Evolutionary conservation across 164 flowering plant species (phyloP).

Genomic region (Magnolia kwangsiensis): DNA sequence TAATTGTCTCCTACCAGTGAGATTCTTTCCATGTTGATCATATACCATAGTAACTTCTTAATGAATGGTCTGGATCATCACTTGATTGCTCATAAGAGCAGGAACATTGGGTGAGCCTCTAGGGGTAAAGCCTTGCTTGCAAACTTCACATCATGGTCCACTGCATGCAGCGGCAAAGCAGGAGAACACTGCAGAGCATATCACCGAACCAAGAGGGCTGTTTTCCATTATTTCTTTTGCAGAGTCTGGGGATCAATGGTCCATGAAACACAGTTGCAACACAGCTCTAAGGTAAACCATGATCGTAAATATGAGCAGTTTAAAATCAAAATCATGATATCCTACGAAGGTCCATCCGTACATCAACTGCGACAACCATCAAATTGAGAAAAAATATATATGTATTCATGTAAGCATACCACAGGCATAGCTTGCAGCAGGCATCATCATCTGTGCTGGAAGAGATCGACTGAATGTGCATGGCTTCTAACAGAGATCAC

Average conservation of each 20-base stretch:
- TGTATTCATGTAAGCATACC: not conserved
- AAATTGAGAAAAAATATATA: not conserved
- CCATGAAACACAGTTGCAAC: not conserved
- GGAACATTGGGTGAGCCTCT: too few species aligned
- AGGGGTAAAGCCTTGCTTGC: too few species aligned
- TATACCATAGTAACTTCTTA: too few species aligned
- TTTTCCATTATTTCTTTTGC: not conserved
- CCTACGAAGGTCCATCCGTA: not conserved
- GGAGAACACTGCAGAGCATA: not conserved
- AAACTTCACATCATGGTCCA: too few species aligned
- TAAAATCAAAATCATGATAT: not conserved
- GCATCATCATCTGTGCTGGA: not conserved
- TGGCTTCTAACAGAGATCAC: not conserved
- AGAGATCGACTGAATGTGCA: not conserved
- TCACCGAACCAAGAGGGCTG: not conserved
- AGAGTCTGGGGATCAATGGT: not conserved
- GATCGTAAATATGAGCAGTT: not conserved
- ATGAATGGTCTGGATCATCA: too few species aligned
- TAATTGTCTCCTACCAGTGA: too few species aligned
- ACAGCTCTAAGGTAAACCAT: not conserved
- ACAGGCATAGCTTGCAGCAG: not conserved
- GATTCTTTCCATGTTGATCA: too few species aligned
- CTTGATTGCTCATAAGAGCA: too few species aligned
- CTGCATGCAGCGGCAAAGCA: too few species aligned
- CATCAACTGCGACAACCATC: not conserved